These are phyloP conservation scores for Lentinula aciculospora DNA, from an alignment of 768 basidiomycete genomes.

Conservation along the genomic window DNA sequence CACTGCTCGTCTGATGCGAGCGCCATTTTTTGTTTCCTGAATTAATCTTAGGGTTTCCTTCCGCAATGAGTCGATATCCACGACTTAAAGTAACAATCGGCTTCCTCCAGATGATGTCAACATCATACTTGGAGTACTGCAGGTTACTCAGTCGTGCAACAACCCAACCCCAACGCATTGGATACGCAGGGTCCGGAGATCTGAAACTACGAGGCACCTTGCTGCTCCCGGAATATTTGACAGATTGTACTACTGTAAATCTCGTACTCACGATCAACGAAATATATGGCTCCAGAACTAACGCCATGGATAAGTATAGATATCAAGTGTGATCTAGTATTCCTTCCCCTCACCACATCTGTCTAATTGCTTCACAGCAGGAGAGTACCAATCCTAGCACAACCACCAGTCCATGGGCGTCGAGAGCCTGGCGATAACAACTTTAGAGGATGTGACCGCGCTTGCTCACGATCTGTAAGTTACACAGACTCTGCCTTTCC, in stretches of 20 bases:
- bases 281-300: too few species aligned
- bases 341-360: background rate
- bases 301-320: background rate
- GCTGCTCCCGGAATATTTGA: background rate
- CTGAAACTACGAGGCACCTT: background rate
- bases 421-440: background rate
- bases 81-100: background rate
- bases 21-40: background rate
- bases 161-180: background rate
- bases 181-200: background rate
- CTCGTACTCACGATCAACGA: background rate
- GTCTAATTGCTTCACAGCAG: background rate
- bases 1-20: background rate
- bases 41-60: too few species aligned
- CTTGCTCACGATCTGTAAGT: constrained; percentile 6
- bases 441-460: background rate
- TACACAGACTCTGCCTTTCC: too few species aligned
- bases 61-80: too few species aligned
- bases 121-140: background rate
- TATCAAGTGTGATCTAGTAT: background rate
- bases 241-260: background rate
- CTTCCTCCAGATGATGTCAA: background rate
- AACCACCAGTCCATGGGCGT: background rate
- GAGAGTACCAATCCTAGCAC: background rate
- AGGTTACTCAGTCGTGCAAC: background rate